These are phyloP conservation scores for Pseudonitzschia multiseries DNA, from an alignment of 108 stramenopile species.

Conservation along the genomic window DNA sequence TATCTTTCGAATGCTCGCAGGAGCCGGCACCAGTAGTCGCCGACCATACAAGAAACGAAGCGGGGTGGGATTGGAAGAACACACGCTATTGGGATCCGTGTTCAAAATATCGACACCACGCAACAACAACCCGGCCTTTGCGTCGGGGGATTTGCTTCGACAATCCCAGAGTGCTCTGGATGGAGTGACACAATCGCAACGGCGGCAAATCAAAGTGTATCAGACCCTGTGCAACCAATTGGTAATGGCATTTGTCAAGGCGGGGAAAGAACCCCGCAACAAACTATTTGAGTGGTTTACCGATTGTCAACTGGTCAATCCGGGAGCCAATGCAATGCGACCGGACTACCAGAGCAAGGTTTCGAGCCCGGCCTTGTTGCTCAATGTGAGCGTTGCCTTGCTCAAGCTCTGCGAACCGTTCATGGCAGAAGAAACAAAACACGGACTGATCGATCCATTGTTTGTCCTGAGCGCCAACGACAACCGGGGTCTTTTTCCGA, in stretches of 20 bases:
- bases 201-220: constrained; percentile 64
- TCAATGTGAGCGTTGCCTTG: constrained; percentile 65
- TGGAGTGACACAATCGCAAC: constrained; percentile 46
- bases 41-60: constrained; percentile 59
- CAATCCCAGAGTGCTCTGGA: constrained; percentile 54
- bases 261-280: constrained; percentile 56
- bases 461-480: constrained; percentile 64
- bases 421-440: constrained; percentile 54
- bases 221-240: constrained; percentile 67
- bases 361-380: constrained; percentile 47
- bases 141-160: constrained; percentile 35
- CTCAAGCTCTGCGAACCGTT: constrained; percentile 87
- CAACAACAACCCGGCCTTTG: constrained; percentile 54
- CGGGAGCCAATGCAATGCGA: constrained; percentile 65
- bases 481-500: constrained; percentile 69
- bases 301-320: constrained; percentile 79
- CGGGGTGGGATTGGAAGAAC: constrained; percentile 78
- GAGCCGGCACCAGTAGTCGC: constrained; percentile 1
- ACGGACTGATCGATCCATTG: constrained; percentile 64
- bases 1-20: constrained; percentile 47
- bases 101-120: constrained; percentile 64
- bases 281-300: constrained; percentile 75
- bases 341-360: constrained; percentile 72
- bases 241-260: constrained; percentile 65
- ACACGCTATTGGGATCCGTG: constrained; percentile 71